These are phyloP conservation scores for Paramecium primaurelia DNA, from an alignment of 73 alveolate species.

Conservation along the genomic window DNA sequence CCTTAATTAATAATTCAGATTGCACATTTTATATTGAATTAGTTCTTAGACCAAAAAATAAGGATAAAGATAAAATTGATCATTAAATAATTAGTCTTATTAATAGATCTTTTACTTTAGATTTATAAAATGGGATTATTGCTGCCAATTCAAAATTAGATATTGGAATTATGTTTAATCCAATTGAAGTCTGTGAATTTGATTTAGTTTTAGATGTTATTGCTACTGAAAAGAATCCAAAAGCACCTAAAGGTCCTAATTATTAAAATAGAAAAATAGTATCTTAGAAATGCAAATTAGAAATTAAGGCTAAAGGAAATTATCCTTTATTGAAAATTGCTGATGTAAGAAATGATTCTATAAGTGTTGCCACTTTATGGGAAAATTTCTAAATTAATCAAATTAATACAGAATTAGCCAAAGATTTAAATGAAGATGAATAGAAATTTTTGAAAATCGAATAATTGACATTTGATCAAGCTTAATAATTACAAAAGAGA, in stretches of 20 bases:
- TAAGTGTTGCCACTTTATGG: slow-evolving; percentile 94
- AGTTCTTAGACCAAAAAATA: slow-evolving; percentile 77
- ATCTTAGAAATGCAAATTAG: slow-evolving; percentile 68
- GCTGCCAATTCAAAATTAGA: slow-evolving; percentile 94
- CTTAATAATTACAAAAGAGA: slow-evolving; percentile 57
- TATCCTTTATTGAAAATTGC: slow-evolving; percentile 92
- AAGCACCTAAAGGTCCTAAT: slow-evolving; percentile 70
- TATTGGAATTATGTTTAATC: slow-evolving; percentile 91
- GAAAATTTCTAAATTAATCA: slow-evolving; percentile 87
- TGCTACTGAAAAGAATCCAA: slow-evolving; percentile 89
- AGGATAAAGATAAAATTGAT: slow-evolving; percentile 64
- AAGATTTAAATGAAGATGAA: slow-evolving; percentile 89
- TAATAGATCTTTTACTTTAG: slow-evolving; percentile 84
- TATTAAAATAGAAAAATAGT: slow-evolving; percentile 71
- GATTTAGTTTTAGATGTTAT: slow-evolving; percentile 85
- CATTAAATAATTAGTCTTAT: slow-evolving; percentile 58
- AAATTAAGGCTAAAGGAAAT: slow-evolving; percentile 93
- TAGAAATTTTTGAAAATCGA: slow-evolving; percentile 78
- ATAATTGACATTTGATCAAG: slow-evolving; percentile 49
- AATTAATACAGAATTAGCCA: slow-evolving; percentile 87
- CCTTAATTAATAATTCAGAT: slow-evolving; percentile 87
- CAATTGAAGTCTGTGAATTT: slow-evolving; percentile 83
- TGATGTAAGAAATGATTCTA: slow-evolving; percentile 93
- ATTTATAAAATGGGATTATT: slow-evolving; percentile 90
- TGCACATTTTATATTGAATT: slow-evolving; percentile 91